These are phyloP conservation scores for Fusarium euwallaceae DNA, from an alignment of 2,329 filamentous ascomycete genomes.

Conservation along the genomic window DNA sequence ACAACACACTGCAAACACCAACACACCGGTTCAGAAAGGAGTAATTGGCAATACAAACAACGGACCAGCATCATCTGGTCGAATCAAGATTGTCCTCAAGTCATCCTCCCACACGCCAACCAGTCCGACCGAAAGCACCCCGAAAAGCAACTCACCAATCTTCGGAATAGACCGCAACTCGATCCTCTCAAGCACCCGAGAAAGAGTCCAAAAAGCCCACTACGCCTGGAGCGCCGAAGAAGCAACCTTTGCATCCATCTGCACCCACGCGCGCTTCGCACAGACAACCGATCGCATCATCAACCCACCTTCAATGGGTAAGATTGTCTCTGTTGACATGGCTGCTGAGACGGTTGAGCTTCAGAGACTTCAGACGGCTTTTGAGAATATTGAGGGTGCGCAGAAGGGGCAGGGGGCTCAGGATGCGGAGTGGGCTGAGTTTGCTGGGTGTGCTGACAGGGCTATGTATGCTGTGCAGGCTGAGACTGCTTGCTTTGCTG, in stretches of 20 bases:
- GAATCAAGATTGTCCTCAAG: slow-evolving; percentile 17
- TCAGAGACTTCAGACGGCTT: slow-evolving; percentile 21
- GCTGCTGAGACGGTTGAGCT: slow-evolving; percentile 15
- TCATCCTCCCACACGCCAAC: not conserved
- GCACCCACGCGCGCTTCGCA: slow-evolving; percentile 38
- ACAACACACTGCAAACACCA: not conserved
- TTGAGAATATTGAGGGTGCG: slow-evolving; percentile 26
- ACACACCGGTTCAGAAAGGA: not conserved
- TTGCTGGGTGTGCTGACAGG: slow-evolving; percentile 45
- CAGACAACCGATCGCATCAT: slow-evolving; percentile 37
- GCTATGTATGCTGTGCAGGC: slow-evolving; percentile 46
- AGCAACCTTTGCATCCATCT: slow-evolving; percentile 41
- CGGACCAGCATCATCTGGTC: slow-evolving; percentile 7
- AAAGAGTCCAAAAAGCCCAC: slow-evolving; percentile 13
- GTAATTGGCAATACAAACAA: not conserved
- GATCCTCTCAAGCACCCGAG: slow-evolving; percentile 13
- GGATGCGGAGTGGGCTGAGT: slow-evolving; percentile 37
- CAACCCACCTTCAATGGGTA: not conserved
- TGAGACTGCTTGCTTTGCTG: slow-evolving; percentile 39
- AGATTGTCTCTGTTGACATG: not conserved
- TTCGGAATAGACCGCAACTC: slow-evolving; percentile 41
- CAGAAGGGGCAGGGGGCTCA: slow-evolving; percentile 31
- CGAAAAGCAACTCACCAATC: slow-evolving; percentile 29
- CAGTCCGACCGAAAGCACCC: not conserved
- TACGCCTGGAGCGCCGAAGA: slow-evolving; percentile 45